phyloP scores from a whole-genome alignment of 2,329 filamentous ascomycete genomes.

The Pseudonectria foliicola region DNA sequence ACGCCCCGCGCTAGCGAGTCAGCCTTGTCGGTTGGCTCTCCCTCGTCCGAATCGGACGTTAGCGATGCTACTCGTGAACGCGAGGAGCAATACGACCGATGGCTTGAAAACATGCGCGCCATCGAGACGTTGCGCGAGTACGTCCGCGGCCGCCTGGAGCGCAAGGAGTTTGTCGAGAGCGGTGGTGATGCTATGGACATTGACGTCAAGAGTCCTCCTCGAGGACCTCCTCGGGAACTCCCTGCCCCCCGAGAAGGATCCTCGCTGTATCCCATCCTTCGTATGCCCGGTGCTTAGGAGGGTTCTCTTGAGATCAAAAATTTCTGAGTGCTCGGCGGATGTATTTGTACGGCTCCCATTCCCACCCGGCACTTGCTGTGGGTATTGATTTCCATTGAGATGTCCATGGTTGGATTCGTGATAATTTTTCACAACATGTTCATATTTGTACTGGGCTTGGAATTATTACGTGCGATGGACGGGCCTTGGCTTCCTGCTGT shows the following conservation, averaged over 20 bases:
- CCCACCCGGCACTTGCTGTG: neutral
- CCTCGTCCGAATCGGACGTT: conserved; percentile 46
- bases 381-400: neutral
- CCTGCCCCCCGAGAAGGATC: conserved; percentile 23
- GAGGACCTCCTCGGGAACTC: conserved; percentile 16
- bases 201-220: conserved; percentile 26
- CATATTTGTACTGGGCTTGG: no score
- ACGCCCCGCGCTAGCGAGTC: conserved; percentile 40
- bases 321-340: neutral
- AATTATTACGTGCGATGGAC: no score
- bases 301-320: neutral
- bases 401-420: neutral
- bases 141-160: conserved; percentile 49
- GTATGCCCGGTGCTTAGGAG: conserved; percentile 28
- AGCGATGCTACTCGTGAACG: conserved; percentile 47
- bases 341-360: neutral
- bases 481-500: no score
- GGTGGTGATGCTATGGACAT: conserved; percentile 31
- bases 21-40: conserved; percentile 43
- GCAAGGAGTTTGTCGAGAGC: conserved; percentile 42
- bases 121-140: conserved; percentile 56
- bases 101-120: conserved; percentile 59
- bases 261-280: conserved; percentile 34
- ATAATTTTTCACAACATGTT: neutral
- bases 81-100: conserved; percentile 56